phyloP scores from a whole-genome alignment of 768 basidiomycete genomes.

The Lactifluus pinguis region DNA sequence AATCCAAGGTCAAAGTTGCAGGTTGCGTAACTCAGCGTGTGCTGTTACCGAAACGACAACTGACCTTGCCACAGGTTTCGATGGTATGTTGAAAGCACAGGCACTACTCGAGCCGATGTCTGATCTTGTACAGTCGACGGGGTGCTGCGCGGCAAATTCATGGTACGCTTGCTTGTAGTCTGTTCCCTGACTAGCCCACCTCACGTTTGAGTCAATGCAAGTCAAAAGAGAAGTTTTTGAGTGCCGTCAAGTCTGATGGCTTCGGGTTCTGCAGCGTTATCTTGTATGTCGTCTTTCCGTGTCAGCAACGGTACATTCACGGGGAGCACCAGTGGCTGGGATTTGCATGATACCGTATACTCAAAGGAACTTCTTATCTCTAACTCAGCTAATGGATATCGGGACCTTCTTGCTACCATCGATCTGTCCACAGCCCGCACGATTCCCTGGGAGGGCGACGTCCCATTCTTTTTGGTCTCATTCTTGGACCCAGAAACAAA shows the following conservation, averaged over 20 bases:
- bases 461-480: slow-evolving; percentile 88
- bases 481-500: slow-evolving; percentile 85
- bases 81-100: slow-evolving; percentile 40
- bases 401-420: slow-evolving; percentile 77
- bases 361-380: slow-evolving; percentile 81
- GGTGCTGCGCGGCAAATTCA: slow-evolving; percentile 88
- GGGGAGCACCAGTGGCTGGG: slow-evolving; percentile 59
- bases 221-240: slow-evolving; percentile 88
- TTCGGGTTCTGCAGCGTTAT: slow-evolving; percentile 93
- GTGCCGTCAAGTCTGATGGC: slow-evolving; percentile 66
- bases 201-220: slow-evolving; percentile 33
- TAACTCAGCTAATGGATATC: slow-evolving; percentile 86
- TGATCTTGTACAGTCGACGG: slow-evolving; percentile 62
- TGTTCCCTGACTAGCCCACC: slow-evolving; percentile 6
- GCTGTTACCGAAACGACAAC: not conserved
- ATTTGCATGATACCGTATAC: slow-evolving; percentile 85
- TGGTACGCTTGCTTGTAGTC: slow-evolving; percentile 38
- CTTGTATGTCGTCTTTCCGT: slow-evolving; percentile 46
- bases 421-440: slow-evolving; percentile 83
- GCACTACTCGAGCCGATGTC: not conserved
- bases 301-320: slow-evolving; percentile 1
- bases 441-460: slow-evolving; percentile 85
- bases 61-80: slow-evolving; percentile 38
- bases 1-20: slow-evolving; percentile 88
- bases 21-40: slow-evolving; percentile 43